phyloP scores from a whole-genome alignment of 306 rosid genomes.

The Lagenaria siceraria region DNA sequence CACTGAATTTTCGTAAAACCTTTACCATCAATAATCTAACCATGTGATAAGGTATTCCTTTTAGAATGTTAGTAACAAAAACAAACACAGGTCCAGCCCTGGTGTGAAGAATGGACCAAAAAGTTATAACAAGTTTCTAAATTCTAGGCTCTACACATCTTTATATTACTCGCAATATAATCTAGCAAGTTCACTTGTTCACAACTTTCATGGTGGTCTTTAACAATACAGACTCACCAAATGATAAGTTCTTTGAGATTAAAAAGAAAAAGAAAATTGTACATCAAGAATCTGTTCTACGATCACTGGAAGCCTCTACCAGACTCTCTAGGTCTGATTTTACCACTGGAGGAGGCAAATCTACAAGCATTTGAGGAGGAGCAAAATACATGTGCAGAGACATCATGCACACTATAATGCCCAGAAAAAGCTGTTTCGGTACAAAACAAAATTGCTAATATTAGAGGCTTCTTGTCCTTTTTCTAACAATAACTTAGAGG shows the following conservation, averaged over 20 bases:
- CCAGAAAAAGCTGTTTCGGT: conserved; percentile 71
- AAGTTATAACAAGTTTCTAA: not conserved
- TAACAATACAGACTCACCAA: not conserved
- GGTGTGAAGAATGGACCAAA: too few species aligned
- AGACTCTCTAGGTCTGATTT: conserved; percentile 58
- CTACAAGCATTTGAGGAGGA: conserved; percentile 60
- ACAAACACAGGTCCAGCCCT: too few species aligned
- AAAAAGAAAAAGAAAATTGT: not conserved
- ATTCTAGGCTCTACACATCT: conserved; percentile 4
- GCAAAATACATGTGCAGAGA: conserved; percentile 94
- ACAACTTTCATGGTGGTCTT: not conserved
- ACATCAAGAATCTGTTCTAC: conserved; percentile 44
- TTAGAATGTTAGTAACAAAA: too few species aligned
- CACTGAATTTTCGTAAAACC: too few species aligned
- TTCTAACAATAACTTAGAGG: not conserved
- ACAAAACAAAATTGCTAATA: not conserved
- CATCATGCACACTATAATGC: conserved; percentile 81
- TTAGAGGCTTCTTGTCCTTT: not conserved
- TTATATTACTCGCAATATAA: not conserved
- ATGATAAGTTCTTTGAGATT: not conserved
- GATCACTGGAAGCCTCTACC: conserved; percentile 44
- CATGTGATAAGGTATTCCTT: too few species aligned
- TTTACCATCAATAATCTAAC: too few species aligned
- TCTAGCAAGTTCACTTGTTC: not conserved
- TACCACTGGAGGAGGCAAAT: conserved; percentile 47